Percentiles rank a stretch among this genome's conserved stretches.
These are phyloP conservation scores for Helotiales sp. DNA, from an alignment of 2,329 filamentous ascomycete species.

Conservation along the genomic window DNA sequence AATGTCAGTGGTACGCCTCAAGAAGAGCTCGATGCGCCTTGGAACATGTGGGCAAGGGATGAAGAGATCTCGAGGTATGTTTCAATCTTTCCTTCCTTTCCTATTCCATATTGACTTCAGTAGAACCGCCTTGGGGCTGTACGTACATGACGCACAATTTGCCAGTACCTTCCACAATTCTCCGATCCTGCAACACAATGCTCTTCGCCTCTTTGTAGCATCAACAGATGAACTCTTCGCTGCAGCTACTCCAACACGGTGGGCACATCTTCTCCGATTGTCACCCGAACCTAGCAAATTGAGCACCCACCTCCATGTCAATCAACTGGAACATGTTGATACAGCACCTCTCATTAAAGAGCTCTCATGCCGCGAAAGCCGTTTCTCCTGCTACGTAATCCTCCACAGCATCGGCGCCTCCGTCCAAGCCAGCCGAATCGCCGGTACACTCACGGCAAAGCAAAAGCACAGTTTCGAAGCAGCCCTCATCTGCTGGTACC, in stretches of 20 bases:
- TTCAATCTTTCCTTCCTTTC: neutral
- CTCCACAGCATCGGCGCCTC: slow-evolving; percentile 15
- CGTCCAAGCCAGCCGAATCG: slow-evolving; percentile 3
- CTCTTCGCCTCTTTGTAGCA: slow-evolving; percentile 10
- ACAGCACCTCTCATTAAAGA: slow-evolving; percentile 11
- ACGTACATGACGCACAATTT: slow-evolving; percentile 18
- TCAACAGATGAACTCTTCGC: slow-evolving; percentile 16
- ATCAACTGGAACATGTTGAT: slow-evolving; percentile 3
- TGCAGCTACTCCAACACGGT: slow-evolving; percentile 11
- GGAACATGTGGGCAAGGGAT: slow-evolving; percentile 23
- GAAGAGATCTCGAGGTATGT: slow-evolving; percentile 26
- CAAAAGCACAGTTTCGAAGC: neutral
- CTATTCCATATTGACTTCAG: neutral
- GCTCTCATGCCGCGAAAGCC: slow-evolving; percentile 6
- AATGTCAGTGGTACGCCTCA: neutral
- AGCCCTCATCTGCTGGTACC: slow-evolving; percentile 16
- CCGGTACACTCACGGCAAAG: neutral
- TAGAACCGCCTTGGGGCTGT: slow-evolving; percentile 8
- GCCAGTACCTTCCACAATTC: slow-evolving; percentile 12
- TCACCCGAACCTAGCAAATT: neutral
- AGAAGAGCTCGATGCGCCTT: slow-evolving; percentile 20
- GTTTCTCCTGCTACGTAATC: slow-evolving; percentile 9
- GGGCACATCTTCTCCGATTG: slow-evolving; percentile 11
- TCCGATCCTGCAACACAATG: slow-evolving; percentile 15
- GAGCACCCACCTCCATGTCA: slow-evolving; percentile 7